A percentile compares a stretch with the other conserved stretches of the same genome.
Evolutionary conservation across 257 asterid species (phyloP).

Genomic region (Nicotiana paniculata): DNA sequence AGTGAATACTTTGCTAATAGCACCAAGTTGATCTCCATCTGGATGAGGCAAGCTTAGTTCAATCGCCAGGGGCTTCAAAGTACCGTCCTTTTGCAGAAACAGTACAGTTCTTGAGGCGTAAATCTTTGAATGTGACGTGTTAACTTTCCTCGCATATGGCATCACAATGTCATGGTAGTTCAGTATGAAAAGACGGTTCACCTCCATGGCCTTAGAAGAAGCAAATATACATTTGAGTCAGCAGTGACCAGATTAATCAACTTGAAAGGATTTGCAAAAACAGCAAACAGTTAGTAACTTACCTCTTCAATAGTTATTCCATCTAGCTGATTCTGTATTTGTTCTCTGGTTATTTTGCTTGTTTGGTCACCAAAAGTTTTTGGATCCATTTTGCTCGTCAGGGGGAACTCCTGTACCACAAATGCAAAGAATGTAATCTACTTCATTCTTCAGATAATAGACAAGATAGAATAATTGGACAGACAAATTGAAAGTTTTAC

Average conservation of each 20-base stretch:
- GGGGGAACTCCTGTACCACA: conserved; percentile 14
- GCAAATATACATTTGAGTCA: neutral
- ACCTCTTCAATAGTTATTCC: conserved; percentile 13
- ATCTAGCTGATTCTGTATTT: conserved; percentile 9
- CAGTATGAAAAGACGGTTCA: conserved; percentile 9
- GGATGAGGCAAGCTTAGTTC: conserved; percentile 23
- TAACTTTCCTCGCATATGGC: conserved; percentile 14
- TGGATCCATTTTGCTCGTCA: conserved; percentile 6
- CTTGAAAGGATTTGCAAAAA: neutral
- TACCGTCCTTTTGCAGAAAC: conserved; percentile 13
- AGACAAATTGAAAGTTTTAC: neutral
- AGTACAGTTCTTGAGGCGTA: conserved; percentile 18
- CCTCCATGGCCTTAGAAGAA: conserved; percentile 9
- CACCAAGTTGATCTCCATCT: conserved; percentile 14
- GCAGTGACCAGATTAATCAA: neutral
- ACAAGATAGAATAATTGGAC: neutral
- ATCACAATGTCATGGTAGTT: conserved; percentile 16
- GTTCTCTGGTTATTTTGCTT: conserved; percentile 9
- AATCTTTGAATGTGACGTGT: conserved; percentile 7
- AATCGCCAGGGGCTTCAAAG: conserved; percentile 20
- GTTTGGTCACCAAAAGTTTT: conserved; percentile 10
- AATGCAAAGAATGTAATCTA: neutral
- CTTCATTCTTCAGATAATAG: neutral
- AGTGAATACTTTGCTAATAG: conserved; percentile 11
- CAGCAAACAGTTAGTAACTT: neutral